Base-by-base conservation (phyloP, 768 basidiomycete genomes). In the Cubamyces lactineus region DNA sequence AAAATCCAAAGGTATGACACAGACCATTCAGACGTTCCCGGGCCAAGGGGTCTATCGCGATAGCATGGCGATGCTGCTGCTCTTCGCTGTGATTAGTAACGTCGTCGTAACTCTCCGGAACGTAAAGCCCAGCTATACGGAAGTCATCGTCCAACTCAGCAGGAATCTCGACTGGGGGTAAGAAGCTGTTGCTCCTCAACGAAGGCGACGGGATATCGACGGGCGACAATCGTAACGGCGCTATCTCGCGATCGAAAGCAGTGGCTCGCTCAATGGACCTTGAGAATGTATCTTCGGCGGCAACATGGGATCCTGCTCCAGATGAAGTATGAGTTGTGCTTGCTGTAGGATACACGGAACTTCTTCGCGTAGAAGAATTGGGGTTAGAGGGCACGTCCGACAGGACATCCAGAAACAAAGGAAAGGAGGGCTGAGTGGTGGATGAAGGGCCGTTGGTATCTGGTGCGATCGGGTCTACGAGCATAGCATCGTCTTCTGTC, bases 161-260 rank as follows among this genome's bases (percentile, higher is more conserved):
- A 24, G 46, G 30, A 11, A 21, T 12, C 17, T 34, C 12, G 13
- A 40, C 1, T 40, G 48, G 40, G 21, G 57, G 42, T 15, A 52
- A 24, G 19, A 50, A 30, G 15, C 41, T 28, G 49, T 41, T 21
- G 28, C 41, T 45, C 38, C 41, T 40, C 19, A 50, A 34, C 6
- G 49, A 34, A 24, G 57, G 23, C 15, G 54, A 34, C 7, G 41
- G 54, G 26, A 39, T 38, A 17, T 11, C 43, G 42, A 24, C 48
- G n/a, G 63, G 63, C 34, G 63, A 64, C 19, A 42, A 49, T 5
- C 63, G 63, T n/a, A 64, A 21, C 9, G 58, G 53, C 2, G 63
- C 48, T 21, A 64, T 59, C 53, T 59, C 63, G 34, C 58, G 63
- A 42, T 64, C 59, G 38, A 64, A 64, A 0, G 58, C 63, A 48